Evolutionary conservation across 1,284 basidiomycete genomes (phyloP).

Genomic region (Singerocomus rubriflavus): DNA sequence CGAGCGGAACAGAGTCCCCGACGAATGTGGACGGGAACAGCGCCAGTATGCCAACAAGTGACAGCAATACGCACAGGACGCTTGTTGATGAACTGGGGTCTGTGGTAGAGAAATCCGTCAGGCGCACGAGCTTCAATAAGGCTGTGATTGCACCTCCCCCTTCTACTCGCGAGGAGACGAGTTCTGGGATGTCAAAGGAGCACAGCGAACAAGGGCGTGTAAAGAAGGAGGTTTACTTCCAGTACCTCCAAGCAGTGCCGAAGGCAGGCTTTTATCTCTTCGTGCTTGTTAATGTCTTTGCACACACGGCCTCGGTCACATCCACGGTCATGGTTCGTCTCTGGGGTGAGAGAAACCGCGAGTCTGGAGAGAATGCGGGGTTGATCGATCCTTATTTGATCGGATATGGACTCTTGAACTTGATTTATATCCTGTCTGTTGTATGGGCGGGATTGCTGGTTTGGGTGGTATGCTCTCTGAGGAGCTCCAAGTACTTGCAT

Average conservation of each 20-base stretch:
- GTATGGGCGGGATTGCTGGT: conserved; percentile 61
- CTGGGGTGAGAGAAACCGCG: conserved; percentile 80
- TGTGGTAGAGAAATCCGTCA: conserved; percentile 23
- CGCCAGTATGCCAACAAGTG: no score
- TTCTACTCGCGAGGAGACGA: conserved; percentile 37
- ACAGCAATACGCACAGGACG: no score
- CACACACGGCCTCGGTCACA: conserved; percentile 54
- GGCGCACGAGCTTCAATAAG: conserved; percentile 47
- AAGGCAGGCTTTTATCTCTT: conserved; percentile 69
- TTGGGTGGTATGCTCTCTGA: conserved; percentile 77
- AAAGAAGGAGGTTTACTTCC: conserved; percentile 71
- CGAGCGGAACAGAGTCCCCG: no score
- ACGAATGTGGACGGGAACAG: no score
- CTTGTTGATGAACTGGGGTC: no score
- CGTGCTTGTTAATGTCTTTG: conserved; percentile 52
- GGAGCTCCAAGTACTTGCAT: conserved; percentile 74
- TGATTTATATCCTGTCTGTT: conserved; percentile 52
- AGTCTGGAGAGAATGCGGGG: conserved; percentile 52
- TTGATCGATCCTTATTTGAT: conserved; percentile 54
- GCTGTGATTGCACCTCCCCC: conserved; percentile 39
- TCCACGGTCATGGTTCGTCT: conserved; percentile 71
- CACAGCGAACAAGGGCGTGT: conserved; percentile 83
- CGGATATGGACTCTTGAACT: conserved; percentile 60
- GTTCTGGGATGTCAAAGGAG: conserved; percentile 61
- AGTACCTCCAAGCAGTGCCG: conserved; percentile 82